These are phyloP conservation scores for Spergularia marina DNA, from an alignment of 148 eudicot species.

Conservation along the genomic window DNA sequence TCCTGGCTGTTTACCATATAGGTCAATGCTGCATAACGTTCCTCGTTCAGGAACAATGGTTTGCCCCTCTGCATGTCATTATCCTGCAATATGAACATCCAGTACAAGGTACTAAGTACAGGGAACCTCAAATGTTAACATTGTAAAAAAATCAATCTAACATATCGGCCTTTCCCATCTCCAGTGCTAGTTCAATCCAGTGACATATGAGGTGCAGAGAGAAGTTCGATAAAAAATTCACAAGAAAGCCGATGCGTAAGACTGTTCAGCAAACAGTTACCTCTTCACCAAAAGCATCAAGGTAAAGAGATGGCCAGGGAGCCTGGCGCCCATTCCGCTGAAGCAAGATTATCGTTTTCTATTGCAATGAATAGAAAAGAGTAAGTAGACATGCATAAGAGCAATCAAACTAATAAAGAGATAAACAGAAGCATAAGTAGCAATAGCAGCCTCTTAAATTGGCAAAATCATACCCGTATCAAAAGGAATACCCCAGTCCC, in stretches of 20 bases:
- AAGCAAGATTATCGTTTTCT: constrained; percentile 88
- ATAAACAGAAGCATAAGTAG: not conserved
- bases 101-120: not conserved
- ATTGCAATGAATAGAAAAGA: not conserved
- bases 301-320: constrained; percentile 93
- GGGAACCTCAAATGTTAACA: not conserved
- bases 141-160: not conserved
- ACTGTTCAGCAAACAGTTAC: constrained; percentile 29
- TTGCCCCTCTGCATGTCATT: constrained; percentile 76
- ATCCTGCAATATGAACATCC: constrained; percentile 52
- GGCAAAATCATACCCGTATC: constrained; percentile 55
- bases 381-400: not conserved
- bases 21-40: constrained; percentile 86
- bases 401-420: not conserved
- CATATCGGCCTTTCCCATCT: not conserved
- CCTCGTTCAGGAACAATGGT: constrained; percentile 81
- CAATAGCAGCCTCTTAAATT: not conserved
- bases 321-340: constrained; percentile 91
- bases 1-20: constrained; percentile 59
- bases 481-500: constrained; percentile 82
- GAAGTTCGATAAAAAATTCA: not conserved
- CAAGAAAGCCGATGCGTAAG: not conserved
- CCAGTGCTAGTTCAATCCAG: not conserved
- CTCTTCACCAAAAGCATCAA: constrained; percentile 98
- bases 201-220: too few relatives aligned